phyloP scores from a whole-genome alignment of 2,329 filamentous ascomycete species.

The Fusarium decemcellulare region DNA sequence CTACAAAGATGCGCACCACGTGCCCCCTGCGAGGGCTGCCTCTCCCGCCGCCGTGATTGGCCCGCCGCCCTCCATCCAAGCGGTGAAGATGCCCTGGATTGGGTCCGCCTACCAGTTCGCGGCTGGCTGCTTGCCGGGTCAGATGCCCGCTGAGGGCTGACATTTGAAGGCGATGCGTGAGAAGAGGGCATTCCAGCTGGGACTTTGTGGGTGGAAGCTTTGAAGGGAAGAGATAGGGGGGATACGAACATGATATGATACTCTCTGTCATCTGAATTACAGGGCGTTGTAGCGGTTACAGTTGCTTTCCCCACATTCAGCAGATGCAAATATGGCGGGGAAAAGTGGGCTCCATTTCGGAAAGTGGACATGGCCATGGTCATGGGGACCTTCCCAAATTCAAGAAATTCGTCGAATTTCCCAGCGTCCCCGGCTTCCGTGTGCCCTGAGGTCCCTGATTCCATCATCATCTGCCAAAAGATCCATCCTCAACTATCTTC shows the following conservation, averaged over 20 bases:
- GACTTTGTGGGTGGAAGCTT: neutral
- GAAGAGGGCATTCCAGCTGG: neutral
- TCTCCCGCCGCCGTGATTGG: conserved; percentile 22
- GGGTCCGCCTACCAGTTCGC: conserved; percentile 2
- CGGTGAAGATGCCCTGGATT: conserved; percentile 34
- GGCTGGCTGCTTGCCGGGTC: conserved; percentile 5
- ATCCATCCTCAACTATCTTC: neutral
- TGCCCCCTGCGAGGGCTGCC: conserved; percentile 24
- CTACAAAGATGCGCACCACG: conserved; percentile 33
- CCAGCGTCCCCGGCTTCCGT: conserved; percentile 6
- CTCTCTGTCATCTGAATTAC: neutral
- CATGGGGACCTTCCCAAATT: conserved; percentile 25
- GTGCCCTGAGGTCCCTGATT: conserved; percentile 5
- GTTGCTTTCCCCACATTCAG: conserved; percentile 31
- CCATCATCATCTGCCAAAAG: conserved; percentile 12
- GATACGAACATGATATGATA: neutral
- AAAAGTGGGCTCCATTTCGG: conserved; percentile 34
- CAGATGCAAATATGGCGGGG: conserved; percentile 27
- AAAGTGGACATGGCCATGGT: conserved; percentile 12
- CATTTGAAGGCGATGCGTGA: neutral
- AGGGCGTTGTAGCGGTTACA: conserved; percentile 28
- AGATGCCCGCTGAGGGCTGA: conserved; percentile 26
- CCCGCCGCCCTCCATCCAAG: conserved; percentile 15
- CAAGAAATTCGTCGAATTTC: conserved; percentile 26
- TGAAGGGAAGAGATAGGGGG: neutral